Evolutionary conservation across 139 green algal species (phyloP), one percentile per base, ranked within the genome.

Genomic region (Picochlorum sp.): DNA sequence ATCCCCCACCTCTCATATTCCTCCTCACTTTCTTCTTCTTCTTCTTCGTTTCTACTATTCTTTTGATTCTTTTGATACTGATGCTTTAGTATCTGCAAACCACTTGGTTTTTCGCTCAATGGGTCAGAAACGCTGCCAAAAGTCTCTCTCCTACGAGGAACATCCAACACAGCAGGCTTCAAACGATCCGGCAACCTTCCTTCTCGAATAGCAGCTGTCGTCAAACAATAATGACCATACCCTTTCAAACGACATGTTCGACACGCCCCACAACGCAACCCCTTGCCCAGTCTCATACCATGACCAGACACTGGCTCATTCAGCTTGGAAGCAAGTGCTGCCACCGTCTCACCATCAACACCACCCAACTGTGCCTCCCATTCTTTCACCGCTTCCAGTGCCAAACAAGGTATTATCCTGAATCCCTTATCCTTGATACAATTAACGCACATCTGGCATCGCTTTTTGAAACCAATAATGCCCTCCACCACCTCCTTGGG

Each of bases 331-430:
- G 47, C 47, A 20, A 54, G 16, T 20, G 47, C 47, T 1, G 47
- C 47, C 47, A 54, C 47, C 4, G 47, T 54, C 47, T 54, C 18
- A 54, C 47, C 47, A 54, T 54, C 47, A 54, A 54, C 47, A 21
- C 47, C 11, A 13, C 47, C 47, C 16, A 54, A 21, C 18, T 20
- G 18, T 13, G 16, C 47, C 18, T 54, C 47, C 47, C 47, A 54
- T 54, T 54, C n/a, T 21, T 54, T 54, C n/a, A 54, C 47, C 15
- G 47, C 47, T 21, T 54, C 47, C n/a, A 54, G 7, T 20, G 47
- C 11, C 16, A 54, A 21, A 13, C 47, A 54, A 54, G 47, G 18
- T 20, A 26, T 26, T 54, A 26, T 54, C 47, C 47, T 54, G 7
- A 41, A 41, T 41, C n/a, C 18, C n/a, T 54, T 54, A 54, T 54